Evolutionary conservation across 2,329 filamentous ascomycete species (phyloP), one percentile per base, ranked within the genome.

Genomic region (Endocalyx cinctus): DNA sequence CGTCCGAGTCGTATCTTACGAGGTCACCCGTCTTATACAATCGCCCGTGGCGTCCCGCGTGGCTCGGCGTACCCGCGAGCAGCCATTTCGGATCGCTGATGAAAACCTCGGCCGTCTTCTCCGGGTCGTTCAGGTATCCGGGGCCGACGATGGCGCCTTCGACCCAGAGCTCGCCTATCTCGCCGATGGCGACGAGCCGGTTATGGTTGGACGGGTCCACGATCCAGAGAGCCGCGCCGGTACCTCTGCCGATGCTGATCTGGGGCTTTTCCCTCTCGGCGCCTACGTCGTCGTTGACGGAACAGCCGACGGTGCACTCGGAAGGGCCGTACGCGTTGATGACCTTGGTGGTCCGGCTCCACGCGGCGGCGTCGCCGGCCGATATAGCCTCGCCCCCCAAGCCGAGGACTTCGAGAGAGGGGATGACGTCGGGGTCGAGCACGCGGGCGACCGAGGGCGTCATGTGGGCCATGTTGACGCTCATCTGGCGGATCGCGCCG

Each of bases 1-100:
- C 69, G 31, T 79, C 69, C 0, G 58, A 52, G 27, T 73, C 63
- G 34, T 78, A 76, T 17, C 62, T 63, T 1, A 72, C 76, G 1
- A 80, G 57, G 41, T 82, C 77, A 1, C 77, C 77, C 0, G 77
- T 79, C 46, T 72, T 74, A 48, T 80, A 81, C 2, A 80, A 45
- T 5, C 69, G 59, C 2, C 66, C 67, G 7, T 38, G 45, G 5
- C 65, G 58, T 3, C 68, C 68, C 27, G 40, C 25, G 30, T 51
- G 49, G 20, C 39, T 45, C 10, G 45, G 54, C 15, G 59, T 50
- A 5, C 69, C 68, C 0, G 53, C 51, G 4, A 61, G 52, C 1
- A 74, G 59, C 71, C 75, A 82, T 1, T 51, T 52, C 1, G 74
- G 76, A 33, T 76, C 62, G 8, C 64, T 57, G 28, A 83, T 70